Percentiles rank a stretch among this genome's conserved stretches.
phyloP scores from a whole-genome alignment of 2,329 filamentous ascomycete species.

The Hansfordia pulvinata region DNA sequence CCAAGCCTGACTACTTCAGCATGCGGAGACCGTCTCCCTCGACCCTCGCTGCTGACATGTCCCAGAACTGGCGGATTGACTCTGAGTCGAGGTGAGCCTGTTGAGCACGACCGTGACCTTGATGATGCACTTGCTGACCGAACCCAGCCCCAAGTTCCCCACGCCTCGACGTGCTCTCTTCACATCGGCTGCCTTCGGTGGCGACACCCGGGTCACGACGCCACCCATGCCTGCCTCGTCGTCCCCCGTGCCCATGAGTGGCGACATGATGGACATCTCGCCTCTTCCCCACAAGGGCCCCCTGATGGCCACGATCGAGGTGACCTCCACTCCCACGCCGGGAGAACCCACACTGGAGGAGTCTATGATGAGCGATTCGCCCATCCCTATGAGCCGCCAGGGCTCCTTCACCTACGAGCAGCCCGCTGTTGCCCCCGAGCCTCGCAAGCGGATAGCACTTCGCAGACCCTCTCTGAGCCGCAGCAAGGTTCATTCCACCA shows the following conservation, averaged over 20 bases:
- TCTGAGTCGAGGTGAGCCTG: constrained; percentile 55
- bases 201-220: constrained; percentile 62
- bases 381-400: constrained; percentile 32
- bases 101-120: background rate
- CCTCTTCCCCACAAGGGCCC: constrained; percentile 79
- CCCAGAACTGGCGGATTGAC: constrained; percentile 93
- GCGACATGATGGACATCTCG: constrained; percentile 90
- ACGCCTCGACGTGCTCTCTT: constrained; percentile 80
- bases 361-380: constrained; percentile 43
- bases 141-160: constrained; percentile 59
- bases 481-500: constrained; percentile 62
- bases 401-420: constrained; percentile 27
- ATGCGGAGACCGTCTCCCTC: constrained; percentile 79
- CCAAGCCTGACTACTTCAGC: constrained; percentile 66
- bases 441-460: constrained; percentile 48
- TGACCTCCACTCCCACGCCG: constrained; percentile 63
- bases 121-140: constrained; percentile 5
- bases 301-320: constrained; percentile 49
- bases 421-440: constrained; percentile 38
- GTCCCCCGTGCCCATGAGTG: constrained; percentile 55
- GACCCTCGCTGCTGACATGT: constrained; percentile 81
- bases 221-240: constrained; percentile 68
- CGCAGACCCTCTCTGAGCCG: constrained; percentile 63
- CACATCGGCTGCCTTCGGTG: constrained; percentile 39
- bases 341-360: constrained; percentile 28